Base-by-base conservation (phyloP, 768 basidiomycete genomes). In the Rhizopogon rudus region DNA sequence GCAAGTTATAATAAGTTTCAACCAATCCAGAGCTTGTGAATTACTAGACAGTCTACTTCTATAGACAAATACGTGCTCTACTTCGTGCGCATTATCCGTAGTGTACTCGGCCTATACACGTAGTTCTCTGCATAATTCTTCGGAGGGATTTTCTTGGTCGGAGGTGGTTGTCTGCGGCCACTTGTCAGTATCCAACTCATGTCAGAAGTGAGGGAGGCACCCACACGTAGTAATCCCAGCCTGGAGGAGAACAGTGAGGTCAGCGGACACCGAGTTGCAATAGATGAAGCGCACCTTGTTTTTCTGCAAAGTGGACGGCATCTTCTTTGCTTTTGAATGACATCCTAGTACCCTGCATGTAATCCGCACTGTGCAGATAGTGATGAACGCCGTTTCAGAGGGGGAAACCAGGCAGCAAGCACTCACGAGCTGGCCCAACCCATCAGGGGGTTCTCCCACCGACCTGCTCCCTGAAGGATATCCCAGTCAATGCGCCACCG, bases 361-460 rank as follows among this genome's bases (percentile, higher is more conserved):
- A 98, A 71, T 98, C 94, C 55, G 93, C 94, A 59, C 92, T 93
- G 57, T 16, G 17, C 42, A 33, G 22, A 35, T 2, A 29, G 62
- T 16, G 35, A 57, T 44, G 43, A 35, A 39, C 52, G 60, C 50
- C n/a, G 52, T 46, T 48, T 52, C 40, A 51, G 13, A 29, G 35
- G 37, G 33, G 5, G 25, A 43, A 41, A 28, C 40, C 40, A 10
- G 25, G 25, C 10, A 40, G 51, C 3, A 20, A 54, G n/a, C 12
- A 80, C 90, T 73, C 68, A 95, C 90, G 93, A 93, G 75, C 87
- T 91, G 0, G 94, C 95, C 78, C 82, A 99, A 43, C 96, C 96
- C 92, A 98, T 99, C 61, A 99, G 70, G 4, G 93, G 92, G 67
- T 98, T 99, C 79, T 98, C 94, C 96, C 96, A 99, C 51, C 96